Base-by-base conservation (phyloP, 345 rosid genomes). In the Pugionium dolabratum region DNA sequence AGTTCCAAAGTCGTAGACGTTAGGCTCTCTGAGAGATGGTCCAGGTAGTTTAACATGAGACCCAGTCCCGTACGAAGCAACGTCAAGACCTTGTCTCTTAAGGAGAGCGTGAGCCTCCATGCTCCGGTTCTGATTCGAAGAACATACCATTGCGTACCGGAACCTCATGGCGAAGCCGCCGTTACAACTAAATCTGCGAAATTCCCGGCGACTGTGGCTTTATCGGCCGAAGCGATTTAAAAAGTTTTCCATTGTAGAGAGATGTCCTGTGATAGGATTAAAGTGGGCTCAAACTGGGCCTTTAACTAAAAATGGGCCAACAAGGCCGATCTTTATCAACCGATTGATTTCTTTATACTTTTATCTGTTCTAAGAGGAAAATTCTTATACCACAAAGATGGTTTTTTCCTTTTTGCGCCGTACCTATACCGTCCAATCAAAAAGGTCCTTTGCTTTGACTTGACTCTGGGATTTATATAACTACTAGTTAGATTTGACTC, bases 1-100 rank as follows among this genome's bases (percentile, higher is more conserved):
- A 48, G 97, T 90, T 35, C 99, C 97, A 44, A 90, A 94, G 2
- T 94, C 96, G 77, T 94, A 90, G 74, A 90, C 92, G 47, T 94
- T 92, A 1, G 95, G 95, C 75, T 87, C 98, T 62, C 96, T 81
- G 2, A 82, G 77, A 33, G 96, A 92, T 4, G 96, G 93, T 27
- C 96, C 95, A 10, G 96, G 98, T 69, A 89, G 85, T 75, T 87
- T 91, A 6, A 89, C 96, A 66, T 93, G 96, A 64, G 89, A 76
- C 36, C 97, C 97, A 2, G 98, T 90, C 8, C 98, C 97, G 71
- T 93, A 90, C n/a, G 96, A 93, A 11, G 85, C 75, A n/a, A 88
- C 99, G 45, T 90, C 96, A 58, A 88, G 86, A n/a, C 92, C 89
- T 31, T 94, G 87, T n/a, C 89, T 76, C 83, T 86, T 88, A 1